These are phyloP conservation scores for Botrytis aclada DNA, from an alignment of 2,329 filamentous ascomycete species.

Conservation along the genomic window DNA sequence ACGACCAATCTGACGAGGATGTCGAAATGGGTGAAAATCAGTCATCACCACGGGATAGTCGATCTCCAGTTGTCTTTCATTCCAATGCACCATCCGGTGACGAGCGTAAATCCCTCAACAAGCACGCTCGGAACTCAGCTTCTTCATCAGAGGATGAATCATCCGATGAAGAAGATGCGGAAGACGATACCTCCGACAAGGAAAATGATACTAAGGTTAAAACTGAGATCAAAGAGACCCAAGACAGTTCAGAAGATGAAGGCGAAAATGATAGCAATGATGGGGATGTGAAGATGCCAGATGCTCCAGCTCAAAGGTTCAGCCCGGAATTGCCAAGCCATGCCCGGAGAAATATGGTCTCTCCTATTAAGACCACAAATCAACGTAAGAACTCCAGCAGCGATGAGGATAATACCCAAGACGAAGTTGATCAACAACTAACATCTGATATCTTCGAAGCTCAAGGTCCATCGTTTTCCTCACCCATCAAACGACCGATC, in stretches of 20 bases:
- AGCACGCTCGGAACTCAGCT: not conserved
- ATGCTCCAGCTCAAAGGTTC: conserved; percentile 18
- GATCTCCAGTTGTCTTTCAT: conserved; percentile 33
- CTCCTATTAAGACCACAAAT: conserved; percentile 14
- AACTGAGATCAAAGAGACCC: not conserved
- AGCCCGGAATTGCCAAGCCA: conserved; percentile 18
- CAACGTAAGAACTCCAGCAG: conserved; percentile 29
- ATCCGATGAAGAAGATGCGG: conserved; percentile 10
- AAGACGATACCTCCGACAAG: conserved; percentile 13
- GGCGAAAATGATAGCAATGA: conserved; percentile 9
- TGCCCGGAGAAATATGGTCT: conserved; percentile 12
- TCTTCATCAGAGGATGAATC: conserved; percentile 7
- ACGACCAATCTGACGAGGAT: conserved; percentile 20
- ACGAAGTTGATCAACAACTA: conserved; percentile 34
- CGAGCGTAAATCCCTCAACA: not conserved
- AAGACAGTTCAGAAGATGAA: conserved; percentile 21
- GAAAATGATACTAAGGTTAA: conserved; percentile 5
- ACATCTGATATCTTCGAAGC: conserved; percentile 34
- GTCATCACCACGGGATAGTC: conserved; percentile 32
- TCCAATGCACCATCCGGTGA: conserved; percentile 14
- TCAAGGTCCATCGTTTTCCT: conserved; percentile 7
- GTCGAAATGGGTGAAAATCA: conserved; percentile 26
- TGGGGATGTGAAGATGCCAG: conserved; percentile 16
- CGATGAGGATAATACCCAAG: conserved; percentile 29
- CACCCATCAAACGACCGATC: conserved; percentile 21